Evolutionary conservation across 352 stramenopile species (phyloP).

Genomic region (Globisporangium emineosum): DNA sequence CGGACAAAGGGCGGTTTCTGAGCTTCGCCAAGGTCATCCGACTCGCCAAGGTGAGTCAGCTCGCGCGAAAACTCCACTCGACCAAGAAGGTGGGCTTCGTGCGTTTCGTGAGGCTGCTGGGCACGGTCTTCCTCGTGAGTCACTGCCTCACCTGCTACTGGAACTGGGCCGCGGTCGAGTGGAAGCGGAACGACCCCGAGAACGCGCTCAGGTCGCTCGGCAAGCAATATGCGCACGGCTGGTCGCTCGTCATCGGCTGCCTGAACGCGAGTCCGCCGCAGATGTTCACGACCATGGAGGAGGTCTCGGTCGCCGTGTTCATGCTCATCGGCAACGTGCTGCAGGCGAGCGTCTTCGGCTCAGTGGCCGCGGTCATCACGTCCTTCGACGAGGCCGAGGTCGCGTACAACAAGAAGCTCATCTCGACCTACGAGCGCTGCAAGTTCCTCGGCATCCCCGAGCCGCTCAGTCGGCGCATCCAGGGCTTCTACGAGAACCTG

Average conservation of each 20-base stretch:
- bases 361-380: slow-evolving; percentile 56
- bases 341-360: slow-evolving; percentile 69
- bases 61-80: slow-evolving; percentile 49
- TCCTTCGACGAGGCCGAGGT: slow-evolving; percentile 69
- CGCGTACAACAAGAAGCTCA: slow-evolving; percentile 70
- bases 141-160: slow-evolving; percentile 63
- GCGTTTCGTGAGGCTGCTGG: slow-evolving; percentile 45
- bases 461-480: slow-evolving; percentile 45
- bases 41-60: slow-evolving; percentile 64
- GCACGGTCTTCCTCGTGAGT: slow-evolving; percentile 51
- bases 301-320: slow-evolving; percentile 61
- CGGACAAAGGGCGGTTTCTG: slow-evolving; percentile 43
- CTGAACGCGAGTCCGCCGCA: slow-evolving; percentile 57
- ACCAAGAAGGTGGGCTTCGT: slow-evolving; percentile 67
- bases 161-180: slow-evolving; percentile 50
- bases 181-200: slow-evolving; percentile 34
- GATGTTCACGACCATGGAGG: slow-evolving; percentile 48
- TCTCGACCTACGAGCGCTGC: slow-evolving; percentile 59
- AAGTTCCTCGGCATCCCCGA: slow-evolving; percentile 63
- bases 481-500: slow-evolving; percentile 65
- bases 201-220: slow-evolving; percentile 21
- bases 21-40: slow-evolving; percentile 64
- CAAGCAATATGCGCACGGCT: slow-evolving; percentile 44
- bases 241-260: slow-evolving; percentile 55
- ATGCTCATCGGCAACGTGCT: slow-evolving; percentile 71